Conservation (phyloP, 306 rosid species). For the Dalbergia cochinchinensis region DNA sequence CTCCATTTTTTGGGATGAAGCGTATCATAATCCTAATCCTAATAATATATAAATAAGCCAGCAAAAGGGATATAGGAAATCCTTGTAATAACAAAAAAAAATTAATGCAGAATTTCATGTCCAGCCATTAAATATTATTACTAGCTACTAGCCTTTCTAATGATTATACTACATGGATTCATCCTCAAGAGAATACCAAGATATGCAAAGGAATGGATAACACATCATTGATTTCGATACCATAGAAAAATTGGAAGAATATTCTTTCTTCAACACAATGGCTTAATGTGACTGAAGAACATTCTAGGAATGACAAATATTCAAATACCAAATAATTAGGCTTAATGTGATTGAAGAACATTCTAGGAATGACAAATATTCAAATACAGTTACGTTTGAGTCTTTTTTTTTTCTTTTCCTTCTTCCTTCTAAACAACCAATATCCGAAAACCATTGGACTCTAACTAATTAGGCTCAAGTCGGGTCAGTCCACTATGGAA, state of each 20-base stretch:
- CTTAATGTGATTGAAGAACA: constrained; percentile 2
- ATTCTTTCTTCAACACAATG: not conserved
- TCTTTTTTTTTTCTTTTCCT: not conserved
- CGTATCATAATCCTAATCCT: not conserved
- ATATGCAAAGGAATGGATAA: constrained; percentile 26
- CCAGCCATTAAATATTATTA: constrained; percentile 2
- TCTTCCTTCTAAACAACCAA: no score
- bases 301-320: not conserved
- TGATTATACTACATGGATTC: not conserved
- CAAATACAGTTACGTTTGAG: not conserved
- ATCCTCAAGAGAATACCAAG: constrained; percentile 10
- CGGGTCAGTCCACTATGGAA: no score
- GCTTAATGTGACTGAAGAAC: constrained; percentile 9
- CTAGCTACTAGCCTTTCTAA: constrained; percentile 14
- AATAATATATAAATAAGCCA: constrained; percentile 23
- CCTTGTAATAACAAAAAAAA: not conserved
- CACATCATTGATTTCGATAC: constrained; percentile 3
- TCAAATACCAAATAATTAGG: not conserved
- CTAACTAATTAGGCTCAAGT: no score
- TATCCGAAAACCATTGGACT: no score
- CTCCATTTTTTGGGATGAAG: constrained; percentile 1
- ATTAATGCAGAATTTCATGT: not conserved
- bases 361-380: constrained; percentile 1
- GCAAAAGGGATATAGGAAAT: constrained; percentile 13
- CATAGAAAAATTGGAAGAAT: not conserved